phyloP scores from a whole-genome alignment of 2,329 filamentous ascomycete species.

The Diaporthe citrichinensis region DNA sequence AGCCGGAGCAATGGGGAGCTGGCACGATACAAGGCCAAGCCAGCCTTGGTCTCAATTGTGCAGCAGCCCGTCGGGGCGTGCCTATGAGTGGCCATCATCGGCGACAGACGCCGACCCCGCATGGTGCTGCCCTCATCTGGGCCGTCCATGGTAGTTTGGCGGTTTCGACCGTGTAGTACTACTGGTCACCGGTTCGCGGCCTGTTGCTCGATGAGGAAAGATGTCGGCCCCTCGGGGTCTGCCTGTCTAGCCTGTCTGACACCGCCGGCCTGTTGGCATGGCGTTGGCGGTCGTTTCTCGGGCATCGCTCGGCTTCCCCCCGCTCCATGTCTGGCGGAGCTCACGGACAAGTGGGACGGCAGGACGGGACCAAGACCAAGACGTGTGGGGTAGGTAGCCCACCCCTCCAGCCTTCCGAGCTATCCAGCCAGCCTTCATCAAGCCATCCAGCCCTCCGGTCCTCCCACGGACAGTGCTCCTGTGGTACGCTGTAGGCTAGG shows the following conservation, averaged over 20 bases:
- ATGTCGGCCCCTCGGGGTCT: conserved; percentile 36
- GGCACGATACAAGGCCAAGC: conserved; percentile 25
- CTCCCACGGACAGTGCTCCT: neutral
- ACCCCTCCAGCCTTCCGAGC: neutral
- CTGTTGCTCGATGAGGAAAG: conserved; percentile 29
- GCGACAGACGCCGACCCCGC: conserved; percentile 18
- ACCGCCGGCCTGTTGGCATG: conserved; percentile 3
- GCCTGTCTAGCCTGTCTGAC: conserved; percentile 11
- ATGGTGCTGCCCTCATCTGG: conserved; percentile 19
- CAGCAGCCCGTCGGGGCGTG: conserved; percentile 14
- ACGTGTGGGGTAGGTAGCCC: conserved; percentile 34
- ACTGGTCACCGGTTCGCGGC: conserved; percentile 14
- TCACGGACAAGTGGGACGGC: conserved; percentile 25
- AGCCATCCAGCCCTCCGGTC: neutral
- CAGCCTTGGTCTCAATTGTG: conserved; percentile 17
- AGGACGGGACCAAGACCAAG: neutral
- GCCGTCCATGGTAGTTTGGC: neutral
- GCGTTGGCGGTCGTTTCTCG: conserved; percentile 44
- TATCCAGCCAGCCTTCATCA: neutral
- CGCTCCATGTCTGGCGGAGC: conserved; percentile 9
- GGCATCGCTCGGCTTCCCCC: conserved; percentile 46
- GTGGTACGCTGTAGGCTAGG: neutral
- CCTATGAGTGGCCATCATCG: conserved; percentile 25
- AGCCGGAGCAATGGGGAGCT: conserved; percentile 23
- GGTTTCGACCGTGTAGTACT: conserved; percentile 29